Percentiles rank a stretch among this genome's conserved stretches.
phyloP scores from a whole-genome alignment of 305 asterid species.

The Petunia hybrid region DNA sequence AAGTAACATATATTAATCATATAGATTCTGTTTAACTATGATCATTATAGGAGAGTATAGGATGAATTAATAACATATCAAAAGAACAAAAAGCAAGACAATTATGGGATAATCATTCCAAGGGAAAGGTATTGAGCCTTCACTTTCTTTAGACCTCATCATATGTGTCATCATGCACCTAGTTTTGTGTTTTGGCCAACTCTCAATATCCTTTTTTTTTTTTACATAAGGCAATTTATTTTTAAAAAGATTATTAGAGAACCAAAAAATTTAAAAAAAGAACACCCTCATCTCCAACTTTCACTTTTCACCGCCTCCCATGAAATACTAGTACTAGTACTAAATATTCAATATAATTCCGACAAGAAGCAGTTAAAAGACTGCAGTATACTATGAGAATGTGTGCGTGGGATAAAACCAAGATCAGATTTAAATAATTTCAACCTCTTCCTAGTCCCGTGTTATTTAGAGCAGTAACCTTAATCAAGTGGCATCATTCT shows the following conservation, averaged over 20 bases:
- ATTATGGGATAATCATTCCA: constrained; percentile 91
- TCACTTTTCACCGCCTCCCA: constrained; percentile 54
- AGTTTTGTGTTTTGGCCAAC: constrained; percentile 29
- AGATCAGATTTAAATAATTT: constrained; percentile 36
- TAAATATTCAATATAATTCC: constrained; percentile 58
- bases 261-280: neutral
- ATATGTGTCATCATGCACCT: constrained; percentile 75
- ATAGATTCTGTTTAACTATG: constrained; percentile 29
- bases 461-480: neutral
- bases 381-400: constrained; percentile 45
- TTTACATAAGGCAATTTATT: neutral
- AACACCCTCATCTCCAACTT: constrained; percentile 9
- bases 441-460: neutral
- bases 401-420: constrained; percentile 34
- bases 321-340: neutral
- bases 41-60: constrained; percentile 41
- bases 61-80: constrained; percentile 39
- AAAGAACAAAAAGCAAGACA: constrained; percentile 60
- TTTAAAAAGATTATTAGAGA: no score
- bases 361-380: constrained; percentile 62
- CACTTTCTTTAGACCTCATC: constrained; percentile 62
- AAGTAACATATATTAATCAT: constrained; percentile 30
- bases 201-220: neutral
- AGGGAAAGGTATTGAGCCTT: constrained; percentile 57
- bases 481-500: neutral